phyloP scores from a whole-genome alignment of 2,329 filamentous ascomycete species.

The Microsporum ferrugineum region DNA sequence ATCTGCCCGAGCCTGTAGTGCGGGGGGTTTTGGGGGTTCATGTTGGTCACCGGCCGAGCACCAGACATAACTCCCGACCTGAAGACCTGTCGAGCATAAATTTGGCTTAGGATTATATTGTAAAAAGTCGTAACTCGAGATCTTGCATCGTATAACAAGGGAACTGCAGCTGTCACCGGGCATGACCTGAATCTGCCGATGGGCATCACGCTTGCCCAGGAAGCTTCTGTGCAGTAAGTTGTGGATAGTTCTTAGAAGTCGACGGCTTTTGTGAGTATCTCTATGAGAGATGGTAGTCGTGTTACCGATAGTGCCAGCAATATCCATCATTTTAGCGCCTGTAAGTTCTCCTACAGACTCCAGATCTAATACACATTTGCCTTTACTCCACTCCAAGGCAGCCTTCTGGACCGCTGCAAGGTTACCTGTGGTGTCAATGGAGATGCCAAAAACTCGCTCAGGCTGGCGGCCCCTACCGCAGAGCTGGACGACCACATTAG shows the following conservation, averaged over 20 bases:
- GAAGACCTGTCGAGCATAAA: constrained; percentile 23
- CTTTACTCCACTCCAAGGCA: not conserved
- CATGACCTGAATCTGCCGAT: constrained; percentile 23
- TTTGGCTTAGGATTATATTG: constrained; percentile 25
- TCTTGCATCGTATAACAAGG: constrained; percentile 31
- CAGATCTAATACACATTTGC: not conserved
- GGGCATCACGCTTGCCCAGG: not conserved
- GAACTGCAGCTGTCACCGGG: constrained; percentile 26
- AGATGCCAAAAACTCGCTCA: constrained; percentile 3
- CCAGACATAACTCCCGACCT: constrained; percentile 28
- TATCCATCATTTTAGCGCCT: not conserved
- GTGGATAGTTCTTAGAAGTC: not conserved
- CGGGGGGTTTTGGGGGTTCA: constrained; percentile 27
- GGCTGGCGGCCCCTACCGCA: not conserved
- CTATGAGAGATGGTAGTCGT: not conserved
- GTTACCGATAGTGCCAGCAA: not conserved
- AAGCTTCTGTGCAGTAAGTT: constrained; percentile 6
- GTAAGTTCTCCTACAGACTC: not conserved
- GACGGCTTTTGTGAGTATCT: not conserved
- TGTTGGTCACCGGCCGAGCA: constrained; percentile 28
- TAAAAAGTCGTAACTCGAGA: constrained; percentile 27
- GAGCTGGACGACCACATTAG: not conserved
- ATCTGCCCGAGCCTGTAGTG: constrained; percentile 14
- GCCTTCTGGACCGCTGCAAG: not conserved
- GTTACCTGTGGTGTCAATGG: constrained; percentile 2